A percentile compares a stretch with the other conserved stretches of the same genome.
Conservation (phyloP, 2,329 filamentous ascomycete species). For the Parastagonospora nodorum region DNA sequence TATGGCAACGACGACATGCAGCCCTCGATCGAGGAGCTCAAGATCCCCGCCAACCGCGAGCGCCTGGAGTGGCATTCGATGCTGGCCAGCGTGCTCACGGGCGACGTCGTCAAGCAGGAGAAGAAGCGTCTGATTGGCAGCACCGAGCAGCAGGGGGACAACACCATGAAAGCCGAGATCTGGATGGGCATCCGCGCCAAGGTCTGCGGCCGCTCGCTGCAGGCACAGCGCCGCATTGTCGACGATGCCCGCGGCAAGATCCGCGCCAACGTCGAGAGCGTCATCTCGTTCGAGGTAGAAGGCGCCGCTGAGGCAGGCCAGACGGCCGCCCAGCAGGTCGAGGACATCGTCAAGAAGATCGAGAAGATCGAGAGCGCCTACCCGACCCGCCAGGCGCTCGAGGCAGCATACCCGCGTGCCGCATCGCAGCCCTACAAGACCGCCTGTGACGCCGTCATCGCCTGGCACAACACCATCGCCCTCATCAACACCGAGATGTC, state of each 20-base stretch:
- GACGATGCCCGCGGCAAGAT: slow-evolving; percentile 80
- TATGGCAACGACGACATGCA: slow-evolving; percentile 89
- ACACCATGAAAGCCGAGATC: slow-evolving; percentile 70
- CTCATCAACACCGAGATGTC: slow-evolving; percentile 94
- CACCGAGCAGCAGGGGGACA: slow-evolving; percentile 73
- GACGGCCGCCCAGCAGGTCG: slow-evolving; percentile 83
- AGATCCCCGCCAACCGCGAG: slow-evolving; percentile 85
- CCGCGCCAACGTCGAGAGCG: slow-evolving; percentile 78
- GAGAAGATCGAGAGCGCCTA: slow-evolving; percentile 87
- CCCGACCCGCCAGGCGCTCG: slow-evolving; percentile 76
- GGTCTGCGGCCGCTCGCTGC: slow-evolving; percentile 79
- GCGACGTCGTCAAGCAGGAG: slow-evolving; percentile 96
- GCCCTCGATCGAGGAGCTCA: slow-evolving; percentile 86
- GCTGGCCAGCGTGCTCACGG: slow-evolving; percentile 92
- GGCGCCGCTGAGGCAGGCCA: slow-evolving; percentile 91
- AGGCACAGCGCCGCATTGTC: slow-evolving; percentile 83
- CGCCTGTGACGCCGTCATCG: slow-evolving; percentile 85
- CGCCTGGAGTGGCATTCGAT: slow-evolving; percentile 97
- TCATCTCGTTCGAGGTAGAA: slow-evolving; percentile 92
- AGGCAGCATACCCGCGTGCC: slow-evolving; percentile 74
- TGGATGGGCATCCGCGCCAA: slow-evolving; percentile 89
- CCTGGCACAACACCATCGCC: slow-evolving; percentile 96
- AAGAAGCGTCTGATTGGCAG: slow-evolving; percentile 93
- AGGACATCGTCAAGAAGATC: slow-evolving; percentile 87
- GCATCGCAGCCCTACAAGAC: slow-evolving; percentile 77